phyloP scores from a whole-genome alignment of 2,329 filamentous ascomycete genomes.

The Cladophialophora exuberans region DNA sequence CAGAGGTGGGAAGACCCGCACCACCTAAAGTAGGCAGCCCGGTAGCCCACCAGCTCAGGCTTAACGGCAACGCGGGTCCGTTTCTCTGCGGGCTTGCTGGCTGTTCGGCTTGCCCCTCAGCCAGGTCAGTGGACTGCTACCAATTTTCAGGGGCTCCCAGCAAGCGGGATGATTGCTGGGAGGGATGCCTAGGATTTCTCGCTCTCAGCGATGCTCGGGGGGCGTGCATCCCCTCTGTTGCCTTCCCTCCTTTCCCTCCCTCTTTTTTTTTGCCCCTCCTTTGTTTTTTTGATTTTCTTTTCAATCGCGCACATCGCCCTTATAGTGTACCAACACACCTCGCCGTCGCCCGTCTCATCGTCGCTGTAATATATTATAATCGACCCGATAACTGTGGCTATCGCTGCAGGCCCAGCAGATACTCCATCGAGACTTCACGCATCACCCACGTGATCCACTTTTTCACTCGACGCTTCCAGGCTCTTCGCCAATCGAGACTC shows the following conservation, averaged over 20 bases:
- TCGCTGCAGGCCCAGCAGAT: constrained; percentile 10
- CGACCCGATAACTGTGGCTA: not conserved
- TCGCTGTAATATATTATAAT: constrained; percentile 17
- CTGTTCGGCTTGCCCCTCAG: constrained; percentile 9
- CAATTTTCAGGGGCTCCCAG: constrained; percentile 18
- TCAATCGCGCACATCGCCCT: constrained; percentile 17
- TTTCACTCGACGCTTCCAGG: no score
- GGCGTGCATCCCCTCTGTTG: constrained; percentile 11
- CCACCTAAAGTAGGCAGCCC: constrained; percentile 1
- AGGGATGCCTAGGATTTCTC: constrained; percentile 13
- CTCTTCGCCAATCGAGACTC: constrained; percentile 22
- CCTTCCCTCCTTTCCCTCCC: constrained; percentile 15
- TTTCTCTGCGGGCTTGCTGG: no score
- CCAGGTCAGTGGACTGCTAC: constrained; percentile 6
- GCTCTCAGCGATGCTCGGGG: not conserved
- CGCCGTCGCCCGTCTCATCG: constrained; percentile 9
- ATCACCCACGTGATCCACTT: constrained; percentile 27
- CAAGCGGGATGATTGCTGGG: constrained; percentile 13
- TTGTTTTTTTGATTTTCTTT: constrained; percentile 19
- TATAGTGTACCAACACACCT: constrained; percentile 10
- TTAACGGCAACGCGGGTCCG: constrained; percentile 5
- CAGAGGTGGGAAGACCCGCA: not conserved
- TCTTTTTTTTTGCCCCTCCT: constrained; percentile 24
- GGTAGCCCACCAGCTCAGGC: no score
- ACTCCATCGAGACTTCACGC: constrained; percentile 10